Conservation (phyloP, 495 filamentous ascomycete genomes). For the Bombardia bombarda region DNA sequence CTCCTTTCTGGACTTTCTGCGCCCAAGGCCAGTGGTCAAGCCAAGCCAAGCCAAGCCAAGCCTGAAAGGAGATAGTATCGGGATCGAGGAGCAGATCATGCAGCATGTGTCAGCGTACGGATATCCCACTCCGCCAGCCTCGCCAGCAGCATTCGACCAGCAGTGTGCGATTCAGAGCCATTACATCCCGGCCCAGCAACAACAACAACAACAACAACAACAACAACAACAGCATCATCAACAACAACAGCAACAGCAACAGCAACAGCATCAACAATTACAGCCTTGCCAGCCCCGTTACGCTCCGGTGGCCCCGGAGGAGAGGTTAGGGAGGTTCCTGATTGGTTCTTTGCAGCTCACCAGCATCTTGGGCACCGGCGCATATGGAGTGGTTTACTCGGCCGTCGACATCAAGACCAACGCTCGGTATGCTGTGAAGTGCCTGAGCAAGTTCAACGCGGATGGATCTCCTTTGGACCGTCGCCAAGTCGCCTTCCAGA, state of each 20-base stretch:
- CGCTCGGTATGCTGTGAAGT: constrained; percentile 88
- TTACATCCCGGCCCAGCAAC: constrained; percentile 25
- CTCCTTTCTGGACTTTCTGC: constrained; percentile 6
- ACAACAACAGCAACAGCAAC: neutral
- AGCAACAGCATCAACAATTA: too few relatives aligned
- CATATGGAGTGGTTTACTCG: constrained; percentile 94
- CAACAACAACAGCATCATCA: neutral
- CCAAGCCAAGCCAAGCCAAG: constrained; percentile 8
- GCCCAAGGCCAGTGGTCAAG: constrained; percentile 8
- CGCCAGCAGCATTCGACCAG: constrained; percentile 40
- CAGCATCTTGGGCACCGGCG: constrained; percentile 81
- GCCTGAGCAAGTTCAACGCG: constrained; percentile 73
- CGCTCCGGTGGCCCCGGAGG: constrained; percentile 55
- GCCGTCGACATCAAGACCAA: constrained; percentile 81
- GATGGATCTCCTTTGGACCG: constrained; percentile 69
- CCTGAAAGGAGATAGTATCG: constrained; percentile 24
- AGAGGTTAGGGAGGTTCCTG: constrained; percentile 77
- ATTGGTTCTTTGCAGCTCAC: constrained; percentile 77
- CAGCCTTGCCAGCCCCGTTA: constrained; percentile 31
- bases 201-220: too few relatives aligned
- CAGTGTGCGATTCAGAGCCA: constrained; percentile 26
- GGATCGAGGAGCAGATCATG: constrained; percentile 36
- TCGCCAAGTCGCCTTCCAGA: constrained; percentile 83
- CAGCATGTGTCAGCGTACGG: constrained; percentile 47
- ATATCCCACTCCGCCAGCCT: constrained; percentile 45